phyloP scores from a whole-genome alignment of 768 basidiomycete genomes.

The Leucocoprinus sp. region DNA sequence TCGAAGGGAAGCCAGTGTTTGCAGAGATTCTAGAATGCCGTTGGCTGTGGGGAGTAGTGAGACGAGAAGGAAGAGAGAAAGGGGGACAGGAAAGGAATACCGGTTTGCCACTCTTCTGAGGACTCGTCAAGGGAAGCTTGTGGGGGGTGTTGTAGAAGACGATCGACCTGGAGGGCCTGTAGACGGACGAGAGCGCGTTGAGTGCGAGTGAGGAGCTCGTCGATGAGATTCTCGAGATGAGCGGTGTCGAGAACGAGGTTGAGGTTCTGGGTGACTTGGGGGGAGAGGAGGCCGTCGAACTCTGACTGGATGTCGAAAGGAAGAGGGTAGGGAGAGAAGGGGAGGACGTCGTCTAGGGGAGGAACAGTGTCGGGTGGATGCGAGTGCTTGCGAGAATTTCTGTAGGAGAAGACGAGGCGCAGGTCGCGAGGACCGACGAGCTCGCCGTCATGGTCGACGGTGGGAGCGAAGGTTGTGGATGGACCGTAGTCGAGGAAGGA shows the following conservation, averaged over 20 bases:
- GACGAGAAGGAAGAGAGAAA: constrained; percentile 5
- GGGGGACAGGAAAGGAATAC: constrained; percentile 28
- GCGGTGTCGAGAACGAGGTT: constrained; percentile 53
- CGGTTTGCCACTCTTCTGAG: constrained; percentile 79
- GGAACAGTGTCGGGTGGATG: constrained; percentile 21
- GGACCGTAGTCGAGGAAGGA: constrained; percentile 74
- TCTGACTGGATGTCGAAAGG: constrained; percentile 28
- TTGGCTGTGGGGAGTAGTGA: constrained; percentile 36
- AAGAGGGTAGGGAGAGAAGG: too few relatives aligned
- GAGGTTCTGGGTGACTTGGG: constrained; percentile 46
- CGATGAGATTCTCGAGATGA: constrained; percentile 61
- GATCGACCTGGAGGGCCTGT: constrained; percentile 53
- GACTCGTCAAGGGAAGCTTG: constrained; percentile 45
- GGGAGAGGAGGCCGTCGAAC: constrained; percentile 47
- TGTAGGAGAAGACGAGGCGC: constrained; percentile 49
- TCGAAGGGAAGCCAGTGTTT: constrained; percentile 59
- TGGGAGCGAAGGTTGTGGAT: constrained; percentile 69
- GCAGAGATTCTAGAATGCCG: constrained; percentile 62
- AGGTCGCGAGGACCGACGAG: constrained; percentile 57
- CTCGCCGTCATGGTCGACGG: constrained; percentile 70
- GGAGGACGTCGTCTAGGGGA: too few relatives aligned
- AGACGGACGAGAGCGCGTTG: constrained; percentile 54
- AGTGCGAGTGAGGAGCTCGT: constrained; percentile 62
- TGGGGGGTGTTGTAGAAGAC: constrained; percentile 40
- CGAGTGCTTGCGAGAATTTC: constrained; percentile 23